A percentile compares a stretch with the other conserved stretches of the same genome.
phyloP scores from a whole-genome alignment of 2,329 filamentous ascomycete species.

The Ploettnerulaceae sp. region DNA sequence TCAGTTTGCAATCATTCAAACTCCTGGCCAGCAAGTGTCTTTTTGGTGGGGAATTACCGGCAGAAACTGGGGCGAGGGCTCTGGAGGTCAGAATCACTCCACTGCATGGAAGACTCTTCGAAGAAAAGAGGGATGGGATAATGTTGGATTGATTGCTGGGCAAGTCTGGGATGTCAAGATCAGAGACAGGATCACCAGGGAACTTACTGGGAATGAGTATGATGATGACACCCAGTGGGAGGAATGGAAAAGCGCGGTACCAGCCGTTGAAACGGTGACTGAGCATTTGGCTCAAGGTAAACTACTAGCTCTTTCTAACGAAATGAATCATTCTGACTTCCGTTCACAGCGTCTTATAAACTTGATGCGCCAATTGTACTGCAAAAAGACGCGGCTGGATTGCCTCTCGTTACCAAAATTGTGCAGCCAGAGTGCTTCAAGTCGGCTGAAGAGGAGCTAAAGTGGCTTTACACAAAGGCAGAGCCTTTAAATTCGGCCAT shows the following conservation, averaged over 20 bases:
- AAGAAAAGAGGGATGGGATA: conserved; percentile 9
- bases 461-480: conserved; percentile 18
- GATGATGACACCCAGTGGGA: conserved; percentile 22
- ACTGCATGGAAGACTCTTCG: conserved; percentile 21
- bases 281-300: background rate
- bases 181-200: conserved; percentile 22
- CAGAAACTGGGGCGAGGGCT: conserved; percentile 14
- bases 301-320: background rate
- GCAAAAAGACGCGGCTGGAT: background rate
- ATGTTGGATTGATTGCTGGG: conserved; percentile 18
- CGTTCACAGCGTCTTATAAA: background rate
- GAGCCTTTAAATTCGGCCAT: conserved; percentile 3
- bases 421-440: conserved; percentile 6
- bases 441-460: conserved; percentile 13
- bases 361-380: background rate
- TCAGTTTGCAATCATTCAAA: conserved; percentile 29
- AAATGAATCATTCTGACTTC: no score
- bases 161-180: conserved; percentile 27
- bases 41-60: conserved; percentile 30
- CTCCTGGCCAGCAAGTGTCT: conserved; percentile 24
- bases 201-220: conserved; percentile 17
- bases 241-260: conserved; percentile 12
- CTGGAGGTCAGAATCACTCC: background rate
- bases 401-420: background rate
- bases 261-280: background rate